Evolutionary conservation across 2,329 filamentous ascomycete species (phyloP), one percentile per base, ranked within the genome.

Genomic region (Epichloe festucae): DNA sequence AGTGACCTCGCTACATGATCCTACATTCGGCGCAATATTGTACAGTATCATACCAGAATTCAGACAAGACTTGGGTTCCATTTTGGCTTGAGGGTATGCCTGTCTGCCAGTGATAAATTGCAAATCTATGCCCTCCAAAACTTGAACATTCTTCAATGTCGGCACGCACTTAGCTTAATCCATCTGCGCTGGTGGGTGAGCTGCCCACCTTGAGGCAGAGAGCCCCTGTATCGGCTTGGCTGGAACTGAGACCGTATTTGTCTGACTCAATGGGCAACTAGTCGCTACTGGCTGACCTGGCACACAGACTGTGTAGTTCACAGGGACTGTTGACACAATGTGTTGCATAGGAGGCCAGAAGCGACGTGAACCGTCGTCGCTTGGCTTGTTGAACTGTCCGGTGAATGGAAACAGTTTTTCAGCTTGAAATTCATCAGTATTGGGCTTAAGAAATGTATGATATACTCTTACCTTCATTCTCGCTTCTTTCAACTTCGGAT

Each of bases 151-250:
- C 17, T 41, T 14, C 15, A 10, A 14, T 2, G 15, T 5, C 47
- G 5, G 8, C 17, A 17, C 38, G 2, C 7, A 35, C 3, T 21
- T 23, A 10, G 41, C 10, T 43, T 15, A 42, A 2, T 34, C 43
- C 14, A 36, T 15, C 35, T 36, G 15, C n/a, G 14, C 11, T 34
- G 35, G 10, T n/a, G 23, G 27, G 15, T 27, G 17, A 27, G 21
- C 35, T 31, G 51, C 51, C 51, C 51, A 52, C 31, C 6, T 52
- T 3, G 48, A 50, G n/a, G 48, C 7, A 34, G 44, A 43, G 12
- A 53, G 44, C 5, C 52, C 52, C 34, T 43, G 31, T 21, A 47
- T 49, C 6, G 49, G 49, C 46, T 47, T 35, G 17, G 46, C 17
- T 46, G 47, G 34, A 14, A 17, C 15, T 12, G 35, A 21, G 17